A percentile compares a stretch with the other conserved stretches of the same genome.
Evolutionary conservation across 306 rosid genomes (phyloP).

Genomic region (Fragaria ananassa): DNA sequence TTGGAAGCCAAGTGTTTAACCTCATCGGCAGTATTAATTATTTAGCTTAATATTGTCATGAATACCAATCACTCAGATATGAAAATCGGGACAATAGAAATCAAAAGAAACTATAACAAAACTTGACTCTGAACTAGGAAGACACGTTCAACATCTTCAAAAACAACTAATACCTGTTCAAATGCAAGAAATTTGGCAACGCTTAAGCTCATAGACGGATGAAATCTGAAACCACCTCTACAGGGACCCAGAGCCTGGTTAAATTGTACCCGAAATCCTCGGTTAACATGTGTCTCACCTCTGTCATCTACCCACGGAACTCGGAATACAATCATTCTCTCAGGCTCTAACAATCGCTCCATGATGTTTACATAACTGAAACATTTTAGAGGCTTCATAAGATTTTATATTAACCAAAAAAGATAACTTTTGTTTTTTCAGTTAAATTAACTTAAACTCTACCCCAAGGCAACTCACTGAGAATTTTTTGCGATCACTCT

Average conservation of each 20-base stretch:
- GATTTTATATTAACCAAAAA: slow-evolving; percentile 15
- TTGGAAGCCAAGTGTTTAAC: slow-evolving; percentile 12
- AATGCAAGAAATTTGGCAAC: slow-evolving; percentile 92
- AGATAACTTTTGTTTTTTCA: not conserved
- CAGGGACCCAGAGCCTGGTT: slow-evolving; percentile 97
- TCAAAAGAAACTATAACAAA: slow-evolving; percentile 7
- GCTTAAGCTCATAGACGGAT: slow-evolving; percentile 82
- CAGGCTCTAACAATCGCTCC: slow-evolving; percentile 98
- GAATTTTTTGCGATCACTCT: slow-evolving; percentile 92
- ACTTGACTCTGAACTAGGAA: slow-evolving; percentile 3
- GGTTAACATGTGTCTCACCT: slow-evolving; percentile 80
- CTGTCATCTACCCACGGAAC: slow-evolving; percentile 97
- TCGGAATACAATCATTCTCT: slow-evolving; percentile 82
- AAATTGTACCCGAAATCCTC: slow-evolving; percentile 91
- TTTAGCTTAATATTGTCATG: slow-evolving; percentile 10
- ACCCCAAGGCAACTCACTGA: slow-evolving; percentile 57
- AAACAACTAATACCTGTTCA: slow-evolving; percentile 67
- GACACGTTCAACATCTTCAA: slow-evolving; percentile 11
- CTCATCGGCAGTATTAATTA: not conserved
- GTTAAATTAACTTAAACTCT: slow-evolving; percentile 9
- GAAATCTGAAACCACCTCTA: slow-evolving; percentile 93
- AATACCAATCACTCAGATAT: slow-evolving; percentile 13
- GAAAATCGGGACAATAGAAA: slow-evolving; percentile 13
- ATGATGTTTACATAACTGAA: slow-evolving; percentile 89
- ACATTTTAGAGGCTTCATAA: slow-evolving; percentile 22